A percentile compares a stretch with the other conserved stretches of the same genome.
These are phyloP conservation scores for Nigrospora sphaerica DNA, from an alignment of 2,329 filamentous ascomycete species.

Conservation along the genomic window DNA sequence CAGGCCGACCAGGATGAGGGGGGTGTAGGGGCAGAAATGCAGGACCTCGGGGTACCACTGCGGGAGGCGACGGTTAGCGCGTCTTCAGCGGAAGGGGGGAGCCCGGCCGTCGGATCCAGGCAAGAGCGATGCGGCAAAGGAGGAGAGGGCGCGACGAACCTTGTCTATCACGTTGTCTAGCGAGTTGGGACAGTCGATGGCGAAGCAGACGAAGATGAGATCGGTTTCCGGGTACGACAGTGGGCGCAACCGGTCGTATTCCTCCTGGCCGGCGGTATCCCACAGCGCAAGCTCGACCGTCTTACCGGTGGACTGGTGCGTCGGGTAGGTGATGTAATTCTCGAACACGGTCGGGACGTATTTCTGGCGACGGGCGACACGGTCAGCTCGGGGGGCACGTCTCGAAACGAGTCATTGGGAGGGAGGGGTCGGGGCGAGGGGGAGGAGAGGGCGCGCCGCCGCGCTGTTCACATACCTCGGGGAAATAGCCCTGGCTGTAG, in stretches of 20 bases:
- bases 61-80: neutral
- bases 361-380: conserved; percentile 57
- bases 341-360: conserved; percentile 99
- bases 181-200: conserved; percentile 97
- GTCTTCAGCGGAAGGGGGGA: conserved; percentile 2
- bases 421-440: conserved; percentile 1
- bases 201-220: conserved; percentile 96
- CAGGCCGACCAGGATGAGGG: conserved; percentile 88
- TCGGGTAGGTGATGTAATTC: conserved; percentile 98
- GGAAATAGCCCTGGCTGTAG: conserved; percentile 98
- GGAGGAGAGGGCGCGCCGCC: neutral
- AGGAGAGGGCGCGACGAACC: conserved; percentile 44
- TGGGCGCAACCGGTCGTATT: conserved; percentile 92
- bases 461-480: conserved; percentile 62
- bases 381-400: too few species aligned
- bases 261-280: conserved; percentile 98
- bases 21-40: conserved; percentile 97
- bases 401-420: too few species aligned
- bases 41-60: conserved; percentile 99
- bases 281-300: conserved; percentile 93
- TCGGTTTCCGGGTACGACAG: conserved; percentile 98
- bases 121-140: neutral
- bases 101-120: neutral
- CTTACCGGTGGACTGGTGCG: conserved; percentile 81
- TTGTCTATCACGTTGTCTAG: conserved; percentile 99